These are phyloP conservation scores for Zasmidium angulare DNA, from an alignment of 2,329 filamentous ascomycete genomes.

Conservation along the genomic window DNA sequence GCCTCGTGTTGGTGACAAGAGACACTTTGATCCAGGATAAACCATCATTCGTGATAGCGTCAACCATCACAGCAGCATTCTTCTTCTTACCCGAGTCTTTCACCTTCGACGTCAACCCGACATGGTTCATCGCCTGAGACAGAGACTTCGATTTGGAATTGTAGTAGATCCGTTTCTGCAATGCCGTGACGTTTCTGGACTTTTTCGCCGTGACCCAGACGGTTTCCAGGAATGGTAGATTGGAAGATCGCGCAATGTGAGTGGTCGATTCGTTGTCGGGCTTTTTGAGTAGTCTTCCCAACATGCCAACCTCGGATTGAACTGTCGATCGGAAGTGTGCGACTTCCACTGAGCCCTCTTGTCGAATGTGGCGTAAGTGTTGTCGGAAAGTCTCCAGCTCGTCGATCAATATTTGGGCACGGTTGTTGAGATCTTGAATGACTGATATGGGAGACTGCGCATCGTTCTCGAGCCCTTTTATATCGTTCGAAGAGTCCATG, in stretches of 20 bases:
- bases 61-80: slow-evolving; percentile 49
- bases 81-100: slow-evolving; percentile 15
- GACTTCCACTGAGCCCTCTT: slow-evolving; percentile 38
- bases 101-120: slow-evolving; percentile 28
- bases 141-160: slow-evolving; percentile 23
- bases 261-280: slow-evolving; percentile 30
- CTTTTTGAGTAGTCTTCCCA: slow-evolving; percentile 30
- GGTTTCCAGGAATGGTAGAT: slow-evolving; percentile 63
- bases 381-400: slow-evolving; percentile 45
- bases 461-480: slow-evolving; percentile 1
- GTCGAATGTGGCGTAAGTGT: slow-evolving; percentile 34
- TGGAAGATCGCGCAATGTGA: slow-evolving; percentile 64
- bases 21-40: slow-evolving; percentile 69
- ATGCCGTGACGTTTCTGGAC: slow-evolving; percentile 56
- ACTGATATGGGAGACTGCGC: slow-evolving; percentile 3
- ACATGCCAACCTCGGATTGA: slow-evolving; percentile 35
- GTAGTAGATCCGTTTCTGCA: slow-evolving; percentile 57
- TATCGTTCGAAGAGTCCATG: not conserved
- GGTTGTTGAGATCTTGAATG: slow-evolving; percentile 34
- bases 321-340: slow-evolving; percentile 36
- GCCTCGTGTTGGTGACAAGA: slow-evolving; percentile 61
- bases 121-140: slow-evolving; percentile 26
- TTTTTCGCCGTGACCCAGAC: slow-evolving; percentile 64
- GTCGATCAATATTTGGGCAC: slow-evolving; percentile 39
- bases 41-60: slow-evolving; percentile 64